Percentiles rank a stretch among this genome's conserved stretches.
These are phyloP conservation scores for Lanmaoa rubissima DNA, from an alignment of 768 basidiomycete genomes.

Conservation along the genomic window DNA sequence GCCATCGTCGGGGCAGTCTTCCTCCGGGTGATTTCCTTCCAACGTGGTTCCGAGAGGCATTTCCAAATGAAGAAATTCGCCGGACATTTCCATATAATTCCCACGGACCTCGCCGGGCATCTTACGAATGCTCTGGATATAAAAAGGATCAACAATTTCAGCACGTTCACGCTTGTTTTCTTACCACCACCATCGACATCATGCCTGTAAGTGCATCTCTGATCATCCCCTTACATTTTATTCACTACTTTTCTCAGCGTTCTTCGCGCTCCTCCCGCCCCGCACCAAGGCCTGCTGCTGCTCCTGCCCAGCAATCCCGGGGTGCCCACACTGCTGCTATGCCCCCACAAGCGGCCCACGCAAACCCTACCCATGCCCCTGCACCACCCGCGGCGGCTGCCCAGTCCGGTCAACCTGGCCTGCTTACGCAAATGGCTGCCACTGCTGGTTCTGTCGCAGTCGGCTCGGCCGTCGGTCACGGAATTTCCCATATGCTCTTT, in stretches of 20 bases:
- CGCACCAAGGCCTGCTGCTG: constrained; percentile 51
- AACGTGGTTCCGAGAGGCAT: too few species aligned
- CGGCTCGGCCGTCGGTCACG: constrained; percentile 86
- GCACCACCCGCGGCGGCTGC: constrained; percentile 36
- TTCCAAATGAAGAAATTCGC: too few species aligned
- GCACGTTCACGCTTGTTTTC: constrained; percentile 11
- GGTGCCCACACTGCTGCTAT: constrained; percentile 51
- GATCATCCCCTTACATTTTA: neutral
- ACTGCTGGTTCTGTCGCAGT: constrained; percentile 89
- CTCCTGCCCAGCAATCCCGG: constrained; percentile 45
- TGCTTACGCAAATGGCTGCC: constrained; percentile 83
- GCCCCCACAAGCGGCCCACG: constrained; percentile 40
- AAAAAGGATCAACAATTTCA: constrained; percentile 23
- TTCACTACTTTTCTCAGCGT: constrained; percentile 45
- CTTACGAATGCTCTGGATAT: constrained; percentile 18
- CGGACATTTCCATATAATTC: constrained; percentile 12
- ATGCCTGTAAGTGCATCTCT: constrained; percentile 48
- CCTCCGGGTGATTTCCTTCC: too few species aligned
- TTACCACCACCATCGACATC: constrained; percentile 19
- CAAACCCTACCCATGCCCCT: constrained; percentile 43
- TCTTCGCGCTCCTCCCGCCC: constrained; percentile 73
- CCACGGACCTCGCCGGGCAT: constrained; percentile 15
- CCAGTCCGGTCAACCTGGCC: constrained; percentile 58
- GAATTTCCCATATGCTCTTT: constrained; percentile 87
- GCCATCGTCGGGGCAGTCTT: constrained; percentile 9